phyloP scores from a whole-genome alignment of 2,329 filamentous ascomycete genomes.

The Akanthomyces uredinophilus region DNA sequence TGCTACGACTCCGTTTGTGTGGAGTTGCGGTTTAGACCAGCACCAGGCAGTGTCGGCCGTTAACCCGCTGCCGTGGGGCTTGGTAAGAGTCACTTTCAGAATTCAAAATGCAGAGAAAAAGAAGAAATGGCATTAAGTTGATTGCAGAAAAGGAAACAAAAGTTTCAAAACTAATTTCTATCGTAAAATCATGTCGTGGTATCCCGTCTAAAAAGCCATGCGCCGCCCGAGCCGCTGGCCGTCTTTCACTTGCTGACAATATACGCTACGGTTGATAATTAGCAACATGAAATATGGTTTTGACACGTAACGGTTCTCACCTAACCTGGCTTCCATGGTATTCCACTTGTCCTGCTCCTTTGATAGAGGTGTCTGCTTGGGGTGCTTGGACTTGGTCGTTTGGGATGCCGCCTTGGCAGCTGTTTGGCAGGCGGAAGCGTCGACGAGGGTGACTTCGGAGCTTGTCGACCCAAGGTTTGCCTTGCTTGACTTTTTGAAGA shows the following conservation, averaged over 20 bases:
- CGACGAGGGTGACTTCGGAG: slow-evolving; percentile 11
- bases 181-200: slow-evolving; percentile 7
- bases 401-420: not conserved
- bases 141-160: not conserved
- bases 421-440: not conserved
- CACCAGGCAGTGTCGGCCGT: not conserved
- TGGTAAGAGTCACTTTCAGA: not conserved
- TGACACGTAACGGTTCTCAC: not conserved
- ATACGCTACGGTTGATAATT: not conserved
- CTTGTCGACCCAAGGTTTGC: not conserved
- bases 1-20: not conserved
- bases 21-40: not conserved
- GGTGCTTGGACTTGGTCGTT: not conserved
- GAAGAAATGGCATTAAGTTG: not conserved
- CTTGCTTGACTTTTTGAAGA: slow-evolving; percentile 8
- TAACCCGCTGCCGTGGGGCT: not conserved
- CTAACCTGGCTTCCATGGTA: slow-evolving; percentile 8
- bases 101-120: no score
- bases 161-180: not conserved
- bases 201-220: slow-evolving; percentile 3
- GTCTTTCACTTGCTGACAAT: slow-evolving; percentile 9
- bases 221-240: slow-evolving; percentile 1
- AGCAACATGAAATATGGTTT: not conserved
- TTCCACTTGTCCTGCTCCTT: slow-evolving; percentile 9
- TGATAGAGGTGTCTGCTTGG: slow-evolving; percentile 1